Evolutionary conservation across 2,329 filamentous ascomycete genomes (phyloP).

Genomic region (Botrytis elliptica): DNA sequence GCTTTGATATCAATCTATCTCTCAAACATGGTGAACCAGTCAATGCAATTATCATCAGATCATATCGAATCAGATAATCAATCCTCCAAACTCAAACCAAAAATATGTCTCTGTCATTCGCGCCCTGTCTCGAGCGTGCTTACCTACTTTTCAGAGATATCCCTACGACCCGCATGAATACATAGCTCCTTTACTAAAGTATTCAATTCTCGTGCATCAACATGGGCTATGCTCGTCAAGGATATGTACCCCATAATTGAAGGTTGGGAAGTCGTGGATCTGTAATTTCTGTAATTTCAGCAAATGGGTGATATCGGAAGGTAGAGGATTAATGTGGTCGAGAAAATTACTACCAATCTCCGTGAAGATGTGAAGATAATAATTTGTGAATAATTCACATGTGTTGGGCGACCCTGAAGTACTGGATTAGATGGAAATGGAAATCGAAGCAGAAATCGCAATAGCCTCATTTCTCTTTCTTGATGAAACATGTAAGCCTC

Average conservation of each 20-base stretch:
- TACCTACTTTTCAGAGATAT: conserved; percentile 4
- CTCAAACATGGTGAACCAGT: not conserved
- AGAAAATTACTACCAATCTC: not conserved
- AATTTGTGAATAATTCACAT: not conserved
- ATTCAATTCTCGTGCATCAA: conserved; percentile 1
- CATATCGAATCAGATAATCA: not conserved
- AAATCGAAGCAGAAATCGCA: not conserved
- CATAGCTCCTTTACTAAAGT: not conserved
- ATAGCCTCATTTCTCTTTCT: not conserved
- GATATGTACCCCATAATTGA: conserved; percentile 13
- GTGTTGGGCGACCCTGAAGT: not conserved
- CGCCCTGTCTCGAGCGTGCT: not conserved
- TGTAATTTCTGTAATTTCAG: conserved; percentile 5
- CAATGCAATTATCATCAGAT: conserved; percentile 1
- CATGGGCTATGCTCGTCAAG: not conserved
- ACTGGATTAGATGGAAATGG: not conserved
- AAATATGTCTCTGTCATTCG: not conserved
- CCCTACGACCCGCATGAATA: not conserved
- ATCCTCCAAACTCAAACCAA: not conserved
- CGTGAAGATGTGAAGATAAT: not conserved
- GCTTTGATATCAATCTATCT: not conserved
- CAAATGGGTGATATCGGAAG: conserved; percentile 4
- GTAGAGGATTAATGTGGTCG: not conserved
- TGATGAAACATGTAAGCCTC: not conserved
- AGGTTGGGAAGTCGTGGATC: not conserved